Evolutionary conservation across 2,329 filamentous ascomycete genomes (phyloP), one percentile per base, ranked within the genome.

Genomic region (Periglandula ipomoeae): DNA sequence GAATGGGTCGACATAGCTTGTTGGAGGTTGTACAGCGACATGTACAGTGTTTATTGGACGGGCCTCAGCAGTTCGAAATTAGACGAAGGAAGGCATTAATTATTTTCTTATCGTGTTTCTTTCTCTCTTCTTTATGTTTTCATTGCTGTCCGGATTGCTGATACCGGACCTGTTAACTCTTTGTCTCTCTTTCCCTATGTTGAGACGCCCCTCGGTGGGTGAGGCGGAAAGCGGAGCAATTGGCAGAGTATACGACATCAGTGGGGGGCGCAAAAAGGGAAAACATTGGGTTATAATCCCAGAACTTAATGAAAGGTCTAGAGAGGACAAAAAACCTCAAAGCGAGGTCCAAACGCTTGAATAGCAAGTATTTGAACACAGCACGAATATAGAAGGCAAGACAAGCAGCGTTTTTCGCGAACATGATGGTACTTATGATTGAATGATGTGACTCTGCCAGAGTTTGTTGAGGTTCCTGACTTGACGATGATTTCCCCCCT

Each of bases 291-390:
- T 20, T 44, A 24, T 43, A 24, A 37, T 24, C 19, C 24, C 23
- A 17, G n/a, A 37, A 41, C 39, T 11, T 49, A 44, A 49, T 51
- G 43, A 35, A 46, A 27, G 24, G 40, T 26, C 27, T 41, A 37
- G 47, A 45, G 43, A 46, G 35, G 46, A 46, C 15, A 44, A 44
- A 49, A 39, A 49, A 44, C 45, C 46, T 52, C 48, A 44, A 44
- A 51, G 47, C 43, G 39, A 32, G 39, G 44, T 40, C 30, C 46
- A 39, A 45, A 54, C 50, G 55, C 53, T 59, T 59, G 57, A 59
- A 59, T 59, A 59, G 57, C 57, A 50, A 50, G 52, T 56, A 55
- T 52, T 53, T 55, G 55, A 56, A 55, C 51, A 58, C 39, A 51
- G 50, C 50, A 54, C 51, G 55, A 42, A 52, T 48, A 58, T 55